Evolutionary conservation across 176 grass and related monocot species (phyloP), one percentile per base, ranked within the genome.

Genomic region (Musa itinerans): DNA sequence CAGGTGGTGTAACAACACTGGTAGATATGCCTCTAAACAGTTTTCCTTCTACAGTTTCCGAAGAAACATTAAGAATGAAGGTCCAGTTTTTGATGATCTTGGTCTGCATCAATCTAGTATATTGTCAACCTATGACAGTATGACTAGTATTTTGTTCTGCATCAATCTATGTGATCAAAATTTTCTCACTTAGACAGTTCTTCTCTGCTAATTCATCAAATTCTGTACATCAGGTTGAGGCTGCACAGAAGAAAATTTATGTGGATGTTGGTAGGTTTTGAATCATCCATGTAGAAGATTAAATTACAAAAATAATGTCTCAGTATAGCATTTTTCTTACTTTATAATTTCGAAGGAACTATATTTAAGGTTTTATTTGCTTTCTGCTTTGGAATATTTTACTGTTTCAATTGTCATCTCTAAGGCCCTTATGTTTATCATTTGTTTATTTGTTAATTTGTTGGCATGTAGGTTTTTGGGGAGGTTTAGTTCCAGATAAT

Each of bases 11-110:
- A 86, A 99, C 95, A 25, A 89, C 88, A 50, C 53, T 99, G 72
- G 81, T 99, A 20, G 95, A 99, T 79, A 99, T 99, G 95, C 90
- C 95, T 53, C 95, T 99, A 68, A 99, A 99, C 77, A 99, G 86
- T 81, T 81, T 83, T 24, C 95, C 95, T 1, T 94, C 95, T 26
- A 94, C 95, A 5, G 84, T 99, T 13, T 91, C 90, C 55, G 83
- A 89, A 78, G 88, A 99, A 81, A 99, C 95, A 27, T 83, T 99
- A 34, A 93, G 83, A 85, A 50, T 91, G 17, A 99, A 99, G 95
- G 95, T 98, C 17, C 52, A 52, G 27, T 80, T 74, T 23, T 76
- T 84, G 22, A 24, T 59, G 26, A 59, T 21, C 17, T 80, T 74
- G 27, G 23, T 83, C 62, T 50, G 34, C 7, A n/a, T 43, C 2